These are phyloP conservation scores for Didymella keratinophila DNA, from an alignment of 2,329 filamentous ascomycete genomes.

Conservation along the genomic window DNA sequence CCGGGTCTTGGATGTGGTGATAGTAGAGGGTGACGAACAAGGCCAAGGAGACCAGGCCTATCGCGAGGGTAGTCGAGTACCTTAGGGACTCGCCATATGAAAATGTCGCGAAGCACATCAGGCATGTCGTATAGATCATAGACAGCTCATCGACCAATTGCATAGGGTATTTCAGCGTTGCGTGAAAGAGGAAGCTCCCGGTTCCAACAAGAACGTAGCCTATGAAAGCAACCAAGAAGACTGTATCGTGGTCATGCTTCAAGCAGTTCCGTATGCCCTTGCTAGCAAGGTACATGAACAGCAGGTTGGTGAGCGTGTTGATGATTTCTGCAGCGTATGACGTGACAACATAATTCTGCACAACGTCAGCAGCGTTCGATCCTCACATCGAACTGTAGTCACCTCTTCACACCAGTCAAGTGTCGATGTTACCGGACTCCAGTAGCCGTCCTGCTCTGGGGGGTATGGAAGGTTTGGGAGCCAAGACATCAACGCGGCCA, in stretches of 20 bases:
- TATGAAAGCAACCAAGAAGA: constrained; percentile 74
- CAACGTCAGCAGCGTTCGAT: constrained; percentile 14
- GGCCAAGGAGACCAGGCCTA: constrained; percentile 61
- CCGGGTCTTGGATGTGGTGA: constrained; percentile 80
- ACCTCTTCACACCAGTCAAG: constrained; percentile 85
- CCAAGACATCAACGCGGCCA: constrained; percentile 47
- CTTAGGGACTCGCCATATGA: constrained; percentile 67
- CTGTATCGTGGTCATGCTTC: constrained; percentile 73
- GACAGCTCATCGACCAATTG: constrained; percentile 74
- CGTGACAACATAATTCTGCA: constrained; percentile 76
- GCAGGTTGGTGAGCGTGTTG: constrained; percentile 80
- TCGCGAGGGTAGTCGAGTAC: constrained; percentile 63
- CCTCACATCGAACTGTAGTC: constrained; percentile 21
- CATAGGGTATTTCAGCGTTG: constrained; percentile 73
- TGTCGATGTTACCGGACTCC: constrained; percentile 75
- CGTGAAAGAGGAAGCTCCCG: constrained; percentile 70
- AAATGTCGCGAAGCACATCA: constrained; percentile 77
- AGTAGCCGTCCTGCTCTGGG: constrained; percentile 65
- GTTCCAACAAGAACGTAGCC: constrained; percentile 69
- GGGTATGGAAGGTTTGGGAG: constrained; percentile 59
- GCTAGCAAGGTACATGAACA: constrained; percentile 80
- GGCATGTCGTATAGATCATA: constrained; percentile 76
- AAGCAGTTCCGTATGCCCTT: constrained; percentile 79
- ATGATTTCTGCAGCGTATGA: constrained; percentile 79
- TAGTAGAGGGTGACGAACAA: constrained; percentile 80